phyloP scores from a whole-genome alignment of 352 stramenopile species.

The Pythium dissimile region DNA sequence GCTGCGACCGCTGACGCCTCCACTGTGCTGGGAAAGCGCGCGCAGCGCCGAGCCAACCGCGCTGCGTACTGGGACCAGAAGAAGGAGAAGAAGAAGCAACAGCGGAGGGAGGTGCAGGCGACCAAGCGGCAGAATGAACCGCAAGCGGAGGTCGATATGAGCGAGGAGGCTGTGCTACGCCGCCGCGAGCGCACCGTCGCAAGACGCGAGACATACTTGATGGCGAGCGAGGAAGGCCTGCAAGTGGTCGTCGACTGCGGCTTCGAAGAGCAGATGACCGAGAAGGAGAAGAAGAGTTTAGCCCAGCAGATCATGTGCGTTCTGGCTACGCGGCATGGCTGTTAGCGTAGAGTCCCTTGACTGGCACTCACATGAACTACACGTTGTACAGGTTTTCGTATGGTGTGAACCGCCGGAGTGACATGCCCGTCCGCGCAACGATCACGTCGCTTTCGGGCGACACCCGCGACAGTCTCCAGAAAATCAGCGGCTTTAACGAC shows the following conservation, averaged over 20 bases:
- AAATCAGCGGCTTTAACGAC: conserved; percentile 89
- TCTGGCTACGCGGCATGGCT: conserved; percentile 34
- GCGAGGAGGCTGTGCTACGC: conserved; percentile 58
- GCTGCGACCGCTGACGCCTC: too few species aligned
- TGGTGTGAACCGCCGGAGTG: conserved; percentile 64
- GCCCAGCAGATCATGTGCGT: conserved; percentile 93
- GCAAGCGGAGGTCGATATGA: conserved; percentile 73
- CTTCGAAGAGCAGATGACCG: conserved; percentile 92
- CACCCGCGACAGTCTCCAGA: conserved; percentile 78
- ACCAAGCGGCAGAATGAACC: conserved; percentile 36
- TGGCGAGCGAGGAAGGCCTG: conserved; percentile 78
- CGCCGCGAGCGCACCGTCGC: conserved; percentile 54
- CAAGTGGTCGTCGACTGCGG: conserved; percentile 92
- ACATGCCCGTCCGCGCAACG: conserved; percentile 45
- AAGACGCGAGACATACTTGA: conserved; percentile 75
- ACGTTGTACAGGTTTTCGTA: conserved; percentile 68
- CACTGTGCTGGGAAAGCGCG: conserved; percentile 43
- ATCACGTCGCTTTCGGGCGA: conserved; percentile 74
- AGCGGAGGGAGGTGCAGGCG: conserved; percentile 35
- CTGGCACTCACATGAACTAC: neutral
- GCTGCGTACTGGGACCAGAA: conserved; percentile 67
- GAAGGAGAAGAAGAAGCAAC: conserved; percentile 85
- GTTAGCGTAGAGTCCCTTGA: neutral
- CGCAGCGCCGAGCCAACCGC: conserved; percentile 57
- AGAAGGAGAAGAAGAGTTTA: conserved; percentile 92